Evolutionary conservation across 345 rosid genomes (phyloP).

Genomic region (Clausena lansium): DNA sequence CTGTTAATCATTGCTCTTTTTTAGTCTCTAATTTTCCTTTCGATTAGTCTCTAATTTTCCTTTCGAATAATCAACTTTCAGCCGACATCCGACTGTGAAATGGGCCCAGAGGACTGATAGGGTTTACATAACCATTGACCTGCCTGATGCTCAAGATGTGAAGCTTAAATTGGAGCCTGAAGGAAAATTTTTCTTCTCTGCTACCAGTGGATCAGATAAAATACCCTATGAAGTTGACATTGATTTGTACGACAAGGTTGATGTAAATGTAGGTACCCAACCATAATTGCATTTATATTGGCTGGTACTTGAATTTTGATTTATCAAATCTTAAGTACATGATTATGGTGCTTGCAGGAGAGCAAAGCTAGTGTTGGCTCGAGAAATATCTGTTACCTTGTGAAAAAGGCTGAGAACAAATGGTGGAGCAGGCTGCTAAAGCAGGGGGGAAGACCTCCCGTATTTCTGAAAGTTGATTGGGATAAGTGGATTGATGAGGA

Average conservation of each 20-base stretch:
- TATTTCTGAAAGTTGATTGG: constrained; percentile 57
- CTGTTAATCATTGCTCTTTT: not conserved
- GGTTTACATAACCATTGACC: constrained; percentile 46
- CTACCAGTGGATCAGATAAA: constrained; percentile 43
- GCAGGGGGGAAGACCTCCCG: constrained; percentile 47
- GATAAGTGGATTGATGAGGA: constrained; percentile 67
- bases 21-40: not conserved
- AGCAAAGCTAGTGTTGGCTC: constrained; percentile 47
- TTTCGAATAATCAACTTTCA: constrained; percentile 18
- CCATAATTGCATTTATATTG: not conserved
- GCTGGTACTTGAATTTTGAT: not conserved
- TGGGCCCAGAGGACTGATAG: constrained; percentile 62
- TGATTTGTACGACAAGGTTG: constrained; percentile 46
- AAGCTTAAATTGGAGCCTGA: constrained; percentile 58
- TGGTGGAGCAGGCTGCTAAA: constrained; percentile 61
- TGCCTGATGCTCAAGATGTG: constrained; percentile 57
- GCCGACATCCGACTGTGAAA: constrained; percentile 55
- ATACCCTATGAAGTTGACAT: constrained; percentile 45
- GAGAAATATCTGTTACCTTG: constrained; percentile 42
- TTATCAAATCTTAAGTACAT: not conserved
- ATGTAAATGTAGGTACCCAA: constrained; percentile 39
- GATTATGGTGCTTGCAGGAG: constrained; percentile 33
- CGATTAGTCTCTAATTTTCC: not conserved
- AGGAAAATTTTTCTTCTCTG: constrained; percentile 55
- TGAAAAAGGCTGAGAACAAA: constrained; percentile 48